These are phyloP conservation scores for Tetrahymena malaccensis DNA, from an alignment of 73 alveolate genomes.

Conservation along the genomic window DNA sequence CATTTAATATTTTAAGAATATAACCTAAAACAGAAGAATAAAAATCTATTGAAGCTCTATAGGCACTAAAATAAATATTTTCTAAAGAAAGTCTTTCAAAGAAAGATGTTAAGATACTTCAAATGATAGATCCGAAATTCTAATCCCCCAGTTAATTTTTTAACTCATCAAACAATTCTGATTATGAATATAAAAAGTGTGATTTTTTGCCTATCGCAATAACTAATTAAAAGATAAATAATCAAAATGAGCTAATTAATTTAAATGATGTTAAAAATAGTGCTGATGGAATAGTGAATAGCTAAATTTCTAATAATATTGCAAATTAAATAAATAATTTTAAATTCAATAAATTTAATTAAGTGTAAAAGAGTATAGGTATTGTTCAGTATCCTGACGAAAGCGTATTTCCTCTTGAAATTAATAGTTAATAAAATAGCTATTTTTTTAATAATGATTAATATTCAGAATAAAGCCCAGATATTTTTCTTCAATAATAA, in stretches of 20 bases:
- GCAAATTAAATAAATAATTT: not conserved
- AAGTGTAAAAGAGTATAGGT: not conserved
- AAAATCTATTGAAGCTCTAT: not conserved
- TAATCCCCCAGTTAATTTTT: not conserved
- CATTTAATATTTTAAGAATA: not conserved
- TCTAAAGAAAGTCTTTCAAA: not conserved
- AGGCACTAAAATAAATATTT: not conserved
- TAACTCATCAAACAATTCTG: not conserved
- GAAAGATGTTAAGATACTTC: not conserved
- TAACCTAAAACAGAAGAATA: not conserved
- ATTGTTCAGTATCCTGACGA: not conserved
- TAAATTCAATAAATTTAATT: not conserved
- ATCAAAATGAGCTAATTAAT: not conserved
- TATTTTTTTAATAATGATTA: not conserved
- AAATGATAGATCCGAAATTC: not conserved
- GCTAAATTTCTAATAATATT: not conserved
- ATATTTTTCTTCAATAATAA: not conserved
- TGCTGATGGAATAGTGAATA: not conserved
- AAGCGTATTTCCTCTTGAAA: not conserved
- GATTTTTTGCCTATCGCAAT: not conserved
- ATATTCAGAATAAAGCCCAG: not conserved
- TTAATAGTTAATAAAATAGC: not conserved
- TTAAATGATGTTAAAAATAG: not conserved
- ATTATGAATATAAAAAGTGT: not conserved
- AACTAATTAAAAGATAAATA: not conserved